Percentiles rank a stretch among this genome's conserved stretches.
Evolutionary conservation across 2,329 filamentous ascomycete genomes (phyloP).

Genomic region (Phialocephala sp.): DNA sequence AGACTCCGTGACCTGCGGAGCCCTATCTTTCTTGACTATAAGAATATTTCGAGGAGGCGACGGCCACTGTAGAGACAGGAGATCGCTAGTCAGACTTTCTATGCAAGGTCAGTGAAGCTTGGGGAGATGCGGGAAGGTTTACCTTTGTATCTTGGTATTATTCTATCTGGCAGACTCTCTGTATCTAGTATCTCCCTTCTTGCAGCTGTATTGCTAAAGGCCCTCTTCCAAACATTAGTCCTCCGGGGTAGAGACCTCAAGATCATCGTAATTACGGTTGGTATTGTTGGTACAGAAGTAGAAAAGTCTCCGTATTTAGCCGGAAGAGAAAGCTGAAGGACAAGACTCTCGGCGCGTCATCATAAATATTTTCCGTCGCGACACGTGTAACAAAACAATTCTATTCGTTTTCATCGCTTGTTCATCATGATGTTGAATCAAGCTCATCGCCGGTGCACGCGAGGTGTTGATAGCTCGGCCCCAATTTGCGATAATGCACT

Average conservation of each 20-base stretch:
- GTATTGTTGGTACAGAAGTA: constrained; percentile 19
- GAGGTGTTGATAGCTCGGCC: constrained; percentile 16
- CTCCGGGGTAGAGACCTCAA: constrained; percentile 23
- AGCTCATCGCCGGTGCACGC: constrained; percentile 23
- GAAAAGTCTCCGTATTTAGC: constrained; percentile 27
- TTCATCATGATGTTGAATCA: constrained; percentile 27
- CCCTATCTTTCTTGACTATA: constrained; percentile 69
- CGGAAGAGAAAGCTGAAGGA: constrained; percentile 18
- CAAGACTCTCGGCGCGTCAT: constrained; percentile 24
- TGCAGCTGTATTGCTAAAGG: constrained; percentile 55
- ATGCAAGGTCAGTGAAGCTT: constrained; percentile 48
- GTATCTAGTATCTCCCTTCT: constrained; percentile 57
- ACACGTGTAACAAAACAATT: constrained; percentile 10
- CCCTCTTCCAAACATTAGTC: constrained; percentile 28
- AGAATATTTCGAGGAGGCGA: constrained; percentile 71
- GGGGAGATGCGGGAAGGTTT: constrained; percentile 43
- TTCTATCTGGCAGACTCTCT: constrained; percentile 56
- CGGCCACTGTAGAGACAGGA: constrained; percentile 71
- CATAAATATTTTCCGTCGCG: constrained; percentile 13
- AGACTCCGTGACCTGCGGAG: constrained; percentile 45
- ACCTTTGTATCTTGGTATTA: constrained; percentile 69
- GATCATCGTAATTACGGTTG: constrained; percentile 30
- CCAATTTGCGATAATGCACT: not conserved
- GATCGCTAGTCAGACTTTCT: constrained; percentile 63
- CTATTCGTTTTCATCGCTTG: constrained; percentile 14